Conservation (phyloP, 2,329 filamentous ascomycete species). For the Penicillium brevicompactum region DNA sequence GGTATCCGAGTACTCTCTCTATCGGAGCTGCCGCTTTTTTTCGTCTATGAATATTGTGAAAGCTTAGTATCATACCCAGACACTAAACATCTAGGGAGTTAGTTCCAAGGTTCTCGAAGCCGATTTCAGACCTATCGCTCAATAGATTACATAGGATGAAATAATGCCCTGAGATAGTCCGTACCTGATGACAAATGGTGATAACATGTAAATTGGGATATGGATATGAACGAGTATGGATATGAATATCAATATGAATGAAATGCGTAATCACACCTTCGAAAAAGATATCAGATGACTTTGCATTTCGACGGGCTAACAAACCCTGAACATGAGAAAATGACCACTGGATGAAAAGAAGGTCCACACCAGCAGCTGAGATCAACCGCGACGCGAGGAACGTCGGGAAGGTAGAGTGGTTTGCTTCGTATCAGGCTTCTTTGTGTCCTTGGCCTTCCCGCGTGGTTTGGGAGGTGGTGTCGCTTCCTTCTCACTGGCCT, state of each 20-base stretch:
- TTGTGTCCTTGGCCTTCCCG: constrained; percentile 11
- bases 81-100: too few species aligned
- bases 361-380: background rate
- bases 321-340: background rate
- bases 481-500: constrained; percentile 22
- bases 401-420: constrained; percentile 23
- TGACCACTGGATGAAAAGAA: background rate
- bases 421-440: constrained; percentile 15
- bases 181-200: background rate
- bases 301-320: background rate
- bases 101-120: too few species aligned
- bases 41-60: too few species aligned
- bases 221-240: constrained; percentile 9
- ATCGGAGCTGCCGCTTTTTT: too few species aligned
- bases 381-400: constrained; percentile 24
- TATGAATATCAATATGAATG: constrained; percentile 8
- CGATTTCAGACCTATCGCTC: too few species aligned
- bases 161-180: too few species aligned
- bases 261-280: constrained; percentile 1
- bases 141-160: background rate
- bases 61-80: too few species aligned
- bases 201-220: constrained; percentile 11
- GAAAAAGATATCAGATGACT: background rate
- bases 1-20: too few species aligned
- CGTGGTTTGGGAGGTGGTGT: constrained; percentile 21